Percentiles rank a stretch among this genome's conserved stretches.
These are phyloP conservation scores for Annulohypoxylon stygium DNA, from an alignment of 495 filamentous ascomycete species.

Conservation along the genomic window DNA sequence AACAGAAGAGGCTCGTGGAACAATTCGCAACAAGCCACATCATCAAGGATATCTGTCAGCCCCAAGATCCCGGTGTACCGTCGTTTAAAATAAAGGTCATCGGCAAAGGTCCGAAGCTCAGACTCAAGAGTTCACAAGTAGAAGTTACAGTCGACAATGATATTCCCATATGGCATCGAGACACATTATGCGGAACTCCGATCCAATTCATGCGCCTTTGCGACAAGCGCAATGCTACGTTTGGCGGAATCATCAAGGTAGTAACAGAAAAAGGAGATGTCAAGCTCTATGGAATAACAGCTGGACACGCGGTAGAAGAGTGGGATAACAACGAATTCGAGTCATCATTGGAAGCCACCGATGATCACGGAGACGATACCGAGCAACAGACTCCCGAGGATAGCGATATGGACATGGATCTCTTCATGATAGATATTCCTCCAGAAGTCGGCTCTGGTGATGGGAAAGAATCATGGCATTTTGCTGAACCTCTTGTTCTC, in stretches of 20 bases:
- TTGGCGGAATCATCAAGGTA: neutral
- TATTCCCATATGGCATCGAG: neutral
- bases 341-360: neutral
- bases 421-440: neutral
- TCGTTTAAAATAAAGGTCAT: neutral
- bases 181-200: neutral
- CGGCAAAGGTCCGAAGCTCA: neutral
- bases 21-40: neutral
- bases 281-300: neutral
- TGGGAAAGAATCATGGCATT: neutral
- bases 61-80: neutral
- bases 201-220: neutral
- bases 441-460: neutral
- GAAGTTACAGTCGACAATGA: neutral
- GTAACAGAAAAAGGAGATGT: neutral
- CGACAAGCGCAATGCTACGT: neutral
- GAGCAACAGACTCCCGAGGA: neutral
- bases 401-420: neutral
- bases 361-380: too few species aligned
- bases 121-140: neutral
- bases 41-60: neutral
- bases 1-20: neutral
- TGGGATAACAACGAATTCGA: neutral
- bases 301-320: neutral
- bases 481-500: neutral